Base-by-base conservation (phyloP, 768 basidiomycete species). In the Inosperma sp. region DNA sequence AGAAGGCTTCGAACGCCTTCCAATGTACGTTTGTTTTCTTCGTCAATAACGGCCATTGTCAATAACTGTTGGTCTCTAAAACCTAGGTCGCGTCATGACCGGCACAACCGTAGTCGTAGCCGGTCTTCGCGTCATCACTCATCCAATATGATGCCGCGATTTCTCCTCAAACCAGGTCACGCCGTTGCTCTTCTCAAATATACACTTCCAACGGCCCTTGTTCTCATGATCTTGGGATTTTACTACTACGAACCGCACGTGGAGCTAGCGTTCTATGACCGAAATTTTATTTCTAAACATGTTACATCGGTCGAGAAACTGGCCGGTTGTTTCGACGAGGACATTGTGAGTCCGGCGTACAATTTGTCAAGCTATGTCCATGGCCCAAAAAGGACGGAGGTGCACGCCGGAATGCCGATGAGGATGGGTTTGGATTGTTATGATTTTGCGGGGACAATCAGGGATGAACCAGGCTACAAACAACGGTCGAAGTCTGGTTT, bases 391-490 rank as follows among this genome's bases (percentile, higher is more conserved):
- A 65, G 65, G 53, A 83, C 80, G 27, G 83, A 87, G 54, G 76
- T 96, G 8, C 86, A 94, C 49, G 82, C 91, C 0, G 93, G 93
- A 14, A 73, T 91, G 56, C 73, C 82, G 3, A 74, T 97, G 74
- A 77, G 79, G 46, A 74, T 88, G 55, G 88, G 88, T 30, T 73
- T 90, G 73, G 88, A 93, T 64, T 98, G 95, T 68, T 97, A 94
- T 63, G 83, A 92, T 63, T 94, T 93, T 66, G 88, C 93, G 3
- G 84, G 85, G 12, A 93, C 91, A 13, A 79, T 98, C 19, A 81
- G 78, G 45, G 49, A 64, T 9, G 51, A 53, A 34, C 30, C 19
- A 21, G 31, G 35, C n/a, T 21, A 34, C 45, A 7, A 26, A 27
- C 46, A 19, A 27, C 12, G 8, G 6, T 21, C n/a, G 16, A 45